These are phyloP conservation scores for Catunica adiposa DNA, from an alignment of 2,329 filamentous ascomycete species.

Conservation along the genomic window DNA sequence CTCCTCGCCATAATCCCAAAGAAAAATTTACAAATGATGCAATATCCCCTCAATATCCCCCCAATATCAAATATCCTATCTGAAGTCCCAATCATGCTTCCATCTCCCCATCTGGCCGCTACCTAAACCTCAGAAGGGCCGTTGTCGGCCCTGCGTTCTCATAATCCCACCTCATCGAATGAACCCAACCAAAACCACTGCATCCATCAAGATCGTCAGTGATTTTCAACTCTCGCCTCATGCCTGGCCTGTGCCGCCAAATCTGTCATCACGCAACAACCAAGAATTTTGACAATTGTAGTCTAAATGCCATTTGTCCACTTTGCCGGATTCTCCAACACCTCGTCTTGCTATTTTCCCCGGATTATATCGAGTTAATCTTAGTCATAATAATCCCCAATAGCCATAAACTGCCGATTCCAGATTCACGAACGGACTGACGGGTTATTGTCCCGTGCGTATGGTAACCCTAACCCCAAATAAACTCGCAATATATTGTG, in stretches of 20 bases:
- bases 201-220: neutral
- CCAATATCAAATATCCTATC: neutral
- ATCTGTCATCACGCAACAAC: neutral
- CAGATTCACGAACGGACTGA: neutral
- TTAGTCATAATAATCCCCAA: slow-evolving; percentile 1
- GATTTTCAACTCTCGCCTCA: neutral
- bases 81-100: neutral
- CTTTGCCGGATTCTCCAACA: neutral
- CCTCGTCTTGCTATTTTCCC: neutral
- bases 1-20: neutral
- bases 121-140: neutral
- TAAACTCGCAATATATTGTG: neutral
- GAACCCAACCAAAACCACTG: neutral
- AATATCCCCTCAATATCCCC: neutral
- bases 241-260: neutral
- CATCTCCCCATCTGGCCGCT: neutral
- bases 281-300: neutral
- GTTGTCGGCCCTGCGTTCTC: neutral
- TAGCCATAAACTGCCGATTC: neutral
- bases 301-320: neutral
- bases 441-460: neutral
- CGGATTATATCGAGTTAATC: neutral
- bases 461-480: neutral
- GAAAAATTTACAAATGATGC: neutral
- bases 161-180: neutral